Evolutionary conservation across 495 filamentous ascomycete genomes (phyloP).

Genomic region (Aspergillus kassunensis): DNA sequence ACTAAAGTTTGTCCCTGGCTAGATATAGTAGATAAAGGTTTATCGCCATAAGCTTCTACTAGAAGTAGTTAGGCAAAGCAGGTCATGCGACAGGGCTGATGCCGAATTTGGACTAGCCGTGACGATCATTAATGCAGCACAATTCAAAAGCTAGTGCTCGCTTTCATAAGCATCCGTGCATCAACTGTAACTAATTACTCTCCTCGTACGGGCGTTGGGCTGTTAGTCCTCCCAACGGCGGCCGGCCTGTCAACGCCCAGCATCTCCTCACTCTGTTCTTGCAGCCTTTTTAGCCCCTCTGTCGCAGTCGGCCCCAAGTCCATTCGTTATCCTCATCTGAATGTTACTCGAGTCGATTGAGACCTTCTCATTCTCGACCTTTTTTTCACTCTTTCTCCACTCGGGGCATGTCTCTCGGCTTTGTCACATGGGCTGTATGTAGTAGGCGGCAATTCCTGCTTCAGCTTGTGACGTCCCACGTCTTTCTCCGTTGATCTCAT

Average conservation of each 20-base stretch:
- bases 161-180: too few relatives aligned
- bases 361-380: slow-evolving; percentile 4
- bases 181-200: too few relatives aligned
- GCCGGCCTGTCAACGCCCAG: slow-evolving; percentile 1
- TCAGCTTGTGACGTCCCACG: slow-evolving; percentile 3
- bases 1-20: background rate
- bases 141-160: slow-evolving; percentile 2
- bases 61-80: background rate
- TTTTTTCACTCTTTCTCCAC: slow-evolving; percentile 16
- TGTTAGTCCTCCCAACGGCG: slow-evolving; percentile 20
- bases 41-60: background rate
- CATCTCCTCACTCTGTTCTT: background rate
- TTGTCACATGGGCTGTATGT: slow-evolving; percentile 44
- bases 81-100: slow-evolving; percentile 13
- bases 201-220: too few relatives aligned
- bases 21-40: too few relatives aligned
- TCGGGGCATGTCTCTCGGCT: slow-evolving; percentile 25
- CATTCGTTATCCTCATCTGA: slow-evolving; percentile 5
- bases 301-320: background rate
- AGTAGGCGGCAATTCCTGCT: slow-evolving; percentile 34
- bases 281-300: background rate
- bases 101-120: slow-evolving; percentile 7
- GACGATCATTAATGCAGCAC: background rate
- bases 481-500: slow-evolving; percentile 15
- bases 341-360: background rate